These are phyloP conservation scores for Tulasnella sp. DNA, from an alignment of 768 basidiomycete species.

Conservation along the genomic window DNA sequence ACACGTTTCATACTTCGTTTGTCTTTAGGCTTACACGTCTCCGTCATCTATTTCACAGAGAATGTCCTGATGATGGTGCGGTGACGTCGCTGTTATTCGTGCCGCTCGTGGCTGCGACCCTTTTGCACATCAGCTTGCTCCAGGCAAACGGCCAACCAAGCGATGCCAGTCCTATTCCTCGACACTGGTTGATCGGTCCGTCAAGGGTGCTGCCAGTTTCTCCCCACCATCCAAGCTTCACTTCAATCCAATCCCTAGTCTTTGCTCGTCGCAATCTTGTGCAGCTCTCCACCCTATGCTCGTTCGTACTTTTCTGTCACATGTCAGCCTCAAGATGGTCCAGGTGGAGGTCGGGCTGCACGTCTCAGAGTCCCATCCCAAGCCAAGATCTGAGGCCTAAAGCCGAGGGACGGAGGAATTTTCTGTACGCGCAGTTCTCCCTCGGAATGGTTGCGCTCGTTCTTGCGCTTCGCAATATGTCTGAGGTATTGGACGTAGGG, in stretches of 20 bases:
- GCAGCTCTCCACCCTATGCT: constrained; percentile 74
- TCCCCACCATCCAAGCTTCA: constrained; percentile 31
- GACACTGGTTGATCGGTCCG: constrained; percentile 69
- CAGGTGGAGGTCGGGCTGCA: constrained; percentile 13
- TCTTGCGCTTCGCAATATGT: background rate
- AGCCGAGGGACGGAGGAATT: constrained; percentile 54
- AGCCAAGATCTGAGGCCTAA: background rate
- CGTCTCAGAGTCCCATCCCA: constrained; percentile 46
- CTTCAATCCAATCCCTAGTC: constrained; percentile 49
- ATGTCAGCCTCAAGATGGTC: constrained; percentile 72
- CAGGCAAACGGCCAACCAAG: constrained; percentile 27
- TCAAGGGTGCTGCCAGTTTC: constrained; percentile 54
- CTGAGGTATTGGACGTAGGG: background rate
- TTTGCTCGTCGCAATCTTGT: constrained; percentile 72
- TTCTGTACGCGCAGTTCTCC: constrained; percentile 59
- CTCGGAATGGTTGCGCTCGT: background rate
- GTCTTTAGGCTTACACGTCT: background rate
- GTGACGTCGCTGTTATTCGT: constrained; percentile 79
- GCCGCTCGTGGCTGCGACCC: constrained; percentile 68
- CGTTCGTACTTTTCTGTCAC: constrained; percentile 73
- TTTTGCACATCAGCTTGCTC: constrained; percentile 51
- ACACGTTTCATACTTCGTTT: background rate
- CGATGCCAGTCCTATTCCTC: constrained; percentile 46
- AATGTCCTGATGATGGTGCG: constrained; percentile 80
- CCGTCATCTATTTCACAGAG: constrained; percentile 44